These are phyloP conservation scores for Phaseolus lunatus DNA, from an alignment of 306 rosid species.

Conservation along the genomic window DNA sequence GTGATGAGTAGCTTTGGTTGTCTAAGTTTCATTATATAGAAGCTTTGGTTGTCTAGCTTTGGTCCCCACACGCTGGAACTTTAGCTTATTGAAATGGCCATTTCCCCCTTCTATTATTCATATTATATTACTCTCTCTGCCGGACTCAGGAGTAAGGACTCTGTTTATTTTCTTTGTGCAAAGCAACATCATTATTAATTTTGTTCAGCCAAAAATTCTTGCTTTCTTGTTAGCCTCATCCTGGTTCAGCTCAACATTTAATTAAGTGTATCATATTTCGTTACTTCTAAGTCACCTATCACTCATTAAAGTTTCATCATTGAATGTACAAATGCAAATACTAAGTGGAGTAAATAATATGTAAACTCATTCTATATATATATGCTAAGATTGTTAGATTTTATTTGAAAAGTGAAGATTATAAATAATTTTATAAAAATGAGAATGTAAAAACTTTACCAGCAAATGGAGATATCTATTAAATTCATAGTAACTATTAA, in stretches of 20 bases:
- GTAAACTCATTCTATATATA: no score
- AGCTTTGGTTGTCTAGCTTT: no score
- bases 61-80: slow-evolving; percentile 59
- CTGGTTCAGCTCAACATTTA: slow-evolving; percentile 25
- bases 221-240: slow-evolving; percentile 13
- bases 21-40: slow-evolving; percentile 58
- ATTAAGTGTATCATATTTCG: slow-evolving; percentile 39
- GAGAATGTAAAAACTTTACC: no score
- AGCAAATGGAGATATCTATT: no score
- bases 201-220: slow-evolving; percentile 28
- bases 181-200: slow-evolving; percentile 47
- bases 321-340: slow-evolving; percentile 1
- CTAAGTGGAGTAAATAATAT: background rate
- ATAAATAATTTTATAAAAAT: no score
- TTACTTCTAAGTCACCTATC: slow-evolving; percentile 53
- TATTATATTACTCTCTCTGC: slow-evolving; percentile 26
- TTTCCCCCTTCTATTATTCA: background rate
- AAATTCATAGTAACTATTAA: no score
- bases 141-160: background rate
- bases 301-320: slow-evolving; percentile 31
- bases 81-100: slow-evolving; percentile 38
- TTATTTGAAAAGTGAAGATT: no score
- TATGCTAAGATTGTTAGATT: no score
- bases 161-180: slow-evolving; percentile 34
- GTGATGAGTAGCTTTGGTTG: slow-evolving; percentile 25